Evolutionary conservation across 495 filamentous ascomycete species (phyloP).

Genomic region (Monascus purpureus): DNA sequence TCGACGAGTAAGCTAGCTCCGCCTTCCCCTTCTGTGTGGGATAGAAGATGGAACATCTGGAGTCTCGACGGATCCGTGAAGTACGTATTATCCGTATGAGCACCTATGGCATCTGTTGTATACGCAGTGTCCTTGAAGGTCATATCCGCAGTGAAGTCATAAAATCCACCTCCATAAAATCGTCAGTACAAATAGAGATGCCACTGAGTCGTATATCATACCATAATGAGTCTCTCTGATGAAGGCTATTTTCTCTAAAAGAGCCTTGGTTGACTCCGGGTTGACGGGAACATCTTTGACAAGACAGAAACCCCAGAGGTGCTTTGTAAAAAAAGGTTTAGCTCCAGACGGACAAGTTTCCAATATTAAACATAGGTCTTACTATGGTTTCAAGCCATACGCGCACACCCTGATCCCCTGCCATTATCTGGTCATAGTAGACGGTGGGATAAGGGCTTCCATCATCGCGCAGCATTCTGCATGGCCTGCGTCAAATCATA

Average conservation of each 20-base stretch:
- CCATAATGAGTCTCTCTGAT: conserved; percentile 85
- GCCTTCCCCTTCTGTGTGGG: conserved; percentile 50
- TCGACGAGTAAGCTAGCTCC: conserved; percentile 71
- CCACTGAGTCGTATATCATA: no score
- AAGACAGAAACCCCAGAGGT: conserved; percentile 54
- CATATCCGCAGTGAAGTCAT: conserved; percentile 84
- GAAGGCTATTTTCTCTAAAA: conserved; percentile 68
- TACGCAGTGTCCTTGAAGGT: conserved; percentile 88
- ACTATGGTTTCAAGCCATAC: conserved; percentile 48
- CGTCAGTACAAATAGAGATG: conserved; percentile 3
- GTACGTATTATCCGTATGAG: conserved; percentile 89
- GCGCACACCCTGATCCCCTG: conserved; percentile 32
- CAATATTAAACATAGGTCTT: no score
- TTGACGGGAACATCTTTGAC: conserved; percentile 50
- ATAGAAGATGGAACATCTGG: conserved; percentile 80
- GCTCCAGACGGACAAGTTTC: no score
- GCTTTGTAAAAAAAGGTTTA: no score
- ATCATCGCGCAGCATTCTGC: no score
- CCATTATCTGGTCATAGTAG: conserved; percentile 46
- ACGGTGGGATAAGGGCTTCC: conserved; percentile 41
- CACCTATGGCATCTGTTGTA: conserved; percentile 57
- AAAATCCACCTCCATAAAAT: conserved; percentile 56
- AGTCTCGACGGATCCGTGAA: conserved; percentile 82
- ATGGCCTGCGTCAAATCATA: no score
- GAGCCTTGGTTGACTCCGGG: conserved; percentile 50